Percentiles rank a stretch among this genome's conserved stretches.
These are phyloP conservation scores for Fermentozyma sake DNA, from an alignment of 1,139 yeast species.

Conservation along the genomic window DNA sequence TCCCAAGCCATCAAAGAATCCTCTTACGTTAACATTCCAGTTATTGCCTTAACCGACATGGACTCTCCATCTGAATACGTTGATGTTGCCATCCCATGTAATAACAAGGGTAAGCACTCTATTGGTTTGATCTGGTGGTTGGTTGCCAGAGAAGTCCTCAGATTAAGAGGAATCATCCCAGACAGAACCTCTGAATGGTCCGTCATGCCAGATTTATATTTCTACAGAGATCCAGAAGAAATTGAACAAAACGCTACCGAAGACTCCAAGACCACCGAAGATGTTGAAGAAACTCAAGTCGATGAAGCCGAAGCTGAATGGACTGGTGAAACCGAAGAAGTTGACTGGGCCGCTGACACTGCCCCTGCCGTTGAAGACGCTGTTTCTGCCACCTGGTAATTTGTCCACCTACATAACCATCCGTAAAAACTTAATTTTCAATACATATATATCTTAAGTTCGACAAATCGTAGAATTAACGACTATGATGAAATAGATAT, in stretches of 20 bases:
- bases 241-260: slow-evolving; percentile 82
- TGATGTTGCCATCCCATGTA: slow-evolving; percentile 99
- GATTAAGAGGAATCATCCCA: slow-evolving; percentile 97
- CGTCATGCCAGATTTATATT: slow-evolving; percentile 99
- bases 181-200: slow-evolving; percentile 98
- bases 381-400: slow-evolving; percentile 57
- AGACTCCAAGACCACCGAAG: slow-evolving; percentile 49
- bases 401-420: no score
- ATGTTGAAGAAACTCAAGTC: slow-evolving; percentile 51
- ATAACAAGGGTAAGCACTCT: slow-evolving; percentile 99
- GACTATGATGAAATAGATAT: no score
- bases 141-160: slow-evolving; percentile 97
- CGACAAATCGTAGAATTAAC: no score
- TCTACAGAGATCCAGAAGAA: slow-evolving; percentile 99
- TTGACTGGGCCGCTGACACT: slow-evolving; percentile 62
- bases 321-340: slow-evolving; percentile 59
- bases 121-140: slow-evolving; percentile 99
- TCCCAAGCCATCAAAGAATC: slow-evolving; percentile 99
- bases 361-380: slow-evolving; percentile 75
- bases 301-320: slow-evolving; percentile 49
- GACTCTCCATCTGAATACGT: slow-evolving; percentile 99
- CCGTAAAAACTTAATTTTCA: no score
- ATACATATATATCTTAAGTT: slow-evolving; percentile 7
- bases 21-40: slow-evolving; percentile 99
- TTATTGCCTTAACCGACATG: slow-evolving; percentile 96